A percentile compares a stretch with the other conserved stretches of the same genome.
Conservation (phyloP, 192 early-diverging fungal species). For the Gryganskiella cystojenkinii region DNA sequence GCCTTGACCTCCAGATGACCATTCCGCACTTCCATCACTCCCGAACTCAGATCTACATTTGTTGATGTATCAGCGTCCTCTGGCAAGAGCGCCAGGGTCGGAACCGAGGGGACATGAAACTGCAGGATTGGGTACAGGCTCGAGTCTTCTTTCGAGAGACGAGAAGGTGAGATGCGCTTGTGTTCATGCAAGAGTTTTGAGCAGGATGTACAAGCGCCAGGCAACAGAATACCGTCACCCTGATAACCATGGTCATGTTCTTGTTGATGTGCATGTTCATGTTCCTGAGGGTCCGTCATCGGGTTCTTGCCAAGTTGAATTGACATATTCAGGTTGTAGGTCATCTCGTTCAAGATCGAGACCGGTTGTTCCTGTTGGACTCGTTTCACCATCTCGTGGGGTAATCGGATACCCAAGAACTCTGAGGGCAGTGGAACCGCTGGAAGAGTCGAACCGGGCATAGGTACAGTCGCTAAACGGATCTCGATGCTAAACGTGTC, state of each 20-base stretch:
- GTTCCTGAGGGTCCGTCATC: not conserved
- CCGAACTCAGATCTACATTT: not conserved
- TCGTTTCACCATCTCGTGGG: slow-evolving; percentile 40
- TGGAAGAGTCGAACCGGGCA: not conserved
- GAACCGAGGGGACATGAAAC: slow-evolving; percentile 12
- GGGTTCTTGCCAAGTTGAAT: slow-evolving; percentile 26
- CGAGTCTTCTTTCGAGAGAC: not conserved
- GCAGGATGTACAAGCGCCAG: slow-evolving; percentile 11
- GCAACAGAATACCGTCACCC: slow-evolving; percentile 24
- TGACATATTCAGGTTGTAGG: slow-evolving; percentile 18
- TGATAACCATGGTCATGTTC: not conserved
- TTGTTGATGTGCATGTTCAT: not conserved
- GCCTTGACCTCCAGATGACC: slow-evolving; percentile 18
- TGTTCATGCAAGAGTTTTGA: slow-evolving; percentile 13
- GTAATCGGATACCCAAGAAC: slow-evolving; percentile 32
- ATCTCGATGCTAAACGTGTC: slow-evolving; percentile 26
- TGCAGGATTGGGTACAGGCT: slow-evolving; percentile 22
- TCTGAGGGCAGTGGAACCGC: slow-evolving; percentile 9
- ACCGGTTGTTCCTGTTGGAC: not conserved
- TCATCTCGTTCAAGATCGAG: slow-evolving; percentile 37
- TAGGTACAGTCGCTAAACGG: slow-evolving; percentile 5
- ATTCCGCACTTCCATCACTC: slow-evolving; percentile 24
- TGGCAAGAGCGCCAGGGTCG: not conserved
- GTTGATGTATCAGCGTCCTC: no score
- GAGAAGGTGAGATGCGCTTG: slow-evolving; percentile 4